These are phyloP conservation scores for Dendrostoma leiphaemia DNA, from an alignment of 2,329 filamentous ascomycete species.

Conservation along the genomic window DNA sequence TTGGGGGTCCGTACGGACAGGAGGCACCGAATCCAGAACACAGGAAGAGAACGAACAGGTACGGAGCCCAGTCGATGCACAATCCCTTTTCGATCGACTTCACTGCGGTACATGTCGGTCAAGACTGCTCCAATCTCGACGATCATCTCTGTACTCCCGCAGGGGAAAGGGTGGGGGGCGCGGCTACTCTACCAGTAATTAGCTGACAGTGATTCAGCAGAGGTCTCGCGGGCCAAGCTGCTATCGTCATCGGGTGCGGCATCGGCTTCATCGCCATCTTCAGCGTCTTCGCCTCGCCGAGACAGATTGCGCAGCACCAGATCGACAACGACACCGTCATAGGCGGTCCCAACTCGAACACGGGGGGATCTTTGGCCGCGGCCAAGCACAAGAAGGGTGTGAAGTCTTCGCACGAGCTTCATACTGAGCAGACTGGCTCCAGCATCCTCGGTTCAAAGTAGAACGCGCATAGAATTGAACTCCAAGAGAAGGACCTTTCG, in stretches of 20 bases:
- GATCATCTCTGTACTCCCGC: not conserved
- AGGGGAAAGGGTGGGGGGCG: no score
- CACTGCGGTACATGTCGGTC: not conserved
- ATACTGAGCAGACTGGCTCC: constrained; percentile 11
- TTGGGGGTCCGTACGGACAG: constrained; percentile 9
- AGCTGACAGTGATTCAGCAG: not conserved
- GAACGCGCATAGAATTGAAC: not conserved
- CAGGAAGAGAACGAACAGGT: constrained; percentile 7
- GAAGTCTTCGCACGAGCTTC: constrained; percentile 12
- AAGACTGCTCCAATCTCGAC: not conserved
- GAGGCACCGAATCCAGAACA: constrained; percentile 8
- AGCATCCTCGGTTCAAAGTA: constrained; percentile 7
- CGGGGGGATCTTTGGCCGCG: constrained; percentile 5
- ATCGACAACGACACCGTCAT: constrained; percentile 14
- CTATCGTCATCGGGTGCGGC: not conserved
- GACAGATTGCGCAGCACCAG: constrained; percentile 11
- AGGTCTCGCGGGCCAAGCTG: constrained; percentile 3
- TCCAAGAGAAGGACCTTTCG: not conserved
- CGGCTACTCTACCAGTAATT: no score
- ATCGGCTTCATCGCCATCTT: constrained; percentile 1
- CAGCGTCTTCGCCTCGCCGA: constrained; percentile 5
- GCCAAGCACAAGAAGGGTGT: constrained; percentile 7
- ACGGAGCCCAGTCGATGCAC: no score
- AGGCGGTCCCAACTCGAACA: constrained; percentile 6
- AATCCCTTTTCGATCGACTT: not conserved